Base-by-base conservation (phyloP, 495 filamentous ascomycete species). In the Hypoxylon crocopeplum region DNA sequence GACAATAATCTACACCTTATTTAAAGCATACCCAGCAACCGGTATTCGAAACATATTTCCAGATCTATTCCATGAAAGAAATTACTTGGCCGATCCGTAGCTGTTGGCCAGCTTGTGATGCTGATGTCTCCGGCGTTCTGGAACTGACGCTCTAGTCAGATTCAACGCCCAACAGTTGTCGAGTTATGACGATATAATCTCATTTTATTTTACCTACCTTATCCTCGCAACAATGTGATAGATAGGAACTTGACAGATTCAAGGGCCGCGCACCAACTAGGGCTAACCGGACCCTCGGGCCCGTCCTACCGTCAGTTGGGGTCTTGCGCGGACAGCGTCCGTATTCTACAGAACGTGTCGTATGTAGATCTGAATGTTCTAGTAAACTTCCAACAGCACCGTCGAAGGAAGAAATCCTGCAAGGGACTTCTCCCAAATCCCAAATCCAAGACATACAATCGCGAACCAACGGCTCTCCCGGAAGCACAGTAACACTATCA, bases 1-100 rank as follows among this genome's bases (percentile, higher is more conserved):
- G 40, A 48, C 34, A 36, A 8, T 6, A 59, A 50, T 45, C 15
- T 44, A 50, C 20, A 49, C n/a, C n/a, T n/a, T n/a, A 30, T n/a
- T 20, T 39, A 5, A 19, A 33, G 19, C 16, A 22, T 11, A 11
- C 19, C 20, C 22, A 53, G 49, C 25, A 53, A 36, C 25, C 21
- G 24, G 4, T 12, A 40, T 19, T 10, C 1, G n/a, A 10, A 38
- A 19, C 2, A 4, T 16, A 19, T 39, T 39, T 13, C 20, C 36
- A 2, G 17, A 20, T 3, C 36, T 10, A 16, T 21, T 21, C 36
- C 8, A 19, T 17, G 11, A 21, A 44, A 46, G 19, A 5, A 30
- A 38, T 38, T 11, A 55, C 21, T 55, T 32, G 29, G 27, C 25
- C 21, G 11, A 32, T 55, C 32, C 30, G 19, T 20, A 5, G 5